Conservation (phyloP, 176 grass and related monocot genomes). For the Rhynchospora breviuscula region DNA sequence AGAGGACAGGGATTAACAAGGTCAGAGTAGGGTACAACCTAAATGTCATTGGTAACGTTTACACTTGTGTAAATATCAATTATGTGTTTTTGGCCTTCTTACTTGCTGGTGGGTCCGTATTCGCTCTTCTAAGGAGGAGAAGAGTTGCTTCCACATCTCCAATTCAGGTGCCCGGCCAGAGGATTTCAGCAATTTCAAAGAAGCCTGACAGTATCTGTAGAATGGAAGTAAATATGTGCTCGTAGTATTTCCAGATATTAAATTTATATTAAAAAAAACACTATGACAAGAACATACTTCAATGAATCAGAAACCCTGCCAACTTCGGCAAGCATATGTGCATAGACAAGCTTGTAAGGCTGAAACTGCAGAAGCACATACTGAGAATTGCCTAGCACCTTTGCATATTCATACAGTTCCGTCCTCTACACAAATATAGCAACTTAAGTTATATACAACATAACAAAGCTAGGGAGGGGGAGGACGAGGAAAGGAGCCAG, state of each 20-base stretch:
- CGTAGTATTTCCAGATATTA: not conserved
- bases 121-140: slow-evolving; percentile 81
- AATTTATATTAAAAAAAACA: slow-evolving; percentile 5
- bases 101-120: slow-evolving; percentile 94
- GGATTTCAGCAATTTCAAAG: slow-evolving; percentile 79
- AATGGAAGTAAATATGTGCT: slow-evolving; percentile 21
- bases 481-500: no score
- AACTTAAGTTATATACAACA: slow-evolving; percentile 10
- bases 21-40: slow-evolving; percentile 9
- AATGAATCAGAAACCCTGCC: slow-evolving; percentile 84
- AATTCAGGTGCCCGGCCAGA: slow-evolving; percentile 77
- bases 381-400: slow-evolving; percentile 97
- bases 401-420: slow-evolving; percentile 92
- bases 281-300: slow-evolving; percentile 36
- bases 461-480: slow-evolving; percentile 8
- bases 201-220: slow-evolving; percentile 92
- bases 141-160: slow-evolving; percentile 78
- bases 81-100: slow-evolving; percentile 16
- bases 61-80: not conserved
- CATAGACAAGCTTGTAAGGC: slow-evolving; percentile 97
- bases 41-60: slow-evolving; percentile 3
- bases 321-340: slow-evolving; percentile 90
- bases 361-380: slow-evolving; percentile 83
- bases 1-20: not conserved
- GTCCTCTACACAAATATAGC: slow-evolving; percentile 54